A percentile compares a stretch with the other conserved stretches of the same genome.
Evolutionary conservation across 768 basidiomycete species (phyloP).

Genomic region (Lactifluus hygrophoroides): DNA sequence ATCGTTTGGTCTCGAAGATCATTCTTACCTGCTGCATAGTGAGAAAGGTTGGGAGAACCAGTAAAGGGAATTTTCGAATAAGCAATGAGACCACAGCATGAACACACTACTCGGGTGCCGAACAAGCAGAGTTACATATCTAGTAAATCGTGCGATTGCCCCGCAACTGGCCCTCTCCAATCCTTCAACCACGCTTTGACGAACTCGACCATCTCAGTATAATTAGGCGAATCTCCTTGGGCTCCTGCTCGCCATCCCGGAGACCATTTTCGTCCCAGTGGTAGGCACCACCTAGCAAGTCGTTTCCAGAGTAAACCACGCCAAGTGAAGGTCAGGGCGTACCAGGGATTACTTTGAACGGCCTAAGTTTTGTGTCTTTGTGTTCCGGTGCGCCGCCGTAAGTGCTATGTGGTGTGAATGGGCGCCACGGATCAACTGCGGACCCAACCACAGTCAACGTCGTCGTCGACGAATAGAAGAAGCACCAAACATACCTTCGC

Average conservation of each 20-base stretch:
- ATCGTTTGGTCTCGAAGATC: too few relatives aligned
- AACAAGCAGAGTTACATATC: not conserved
- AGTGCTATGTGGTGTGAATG: slow-evolving; percentile 73
- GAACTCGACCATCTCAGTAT: slow-evolving; percentile 71
- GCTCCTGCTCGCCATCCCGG: slow-evolving; percentile 50
- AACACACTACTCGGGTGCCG: too few relatives aligned
- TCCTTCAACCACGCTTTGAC: slow-evolving; percentile 65
- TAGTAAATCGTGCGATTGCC: not conserved
- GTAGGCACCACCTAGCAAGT: slow-evolving; percentile 54
- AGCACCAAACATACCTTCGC: slow-evolving; percentile 44
- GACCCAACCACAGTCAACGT: not conserved
- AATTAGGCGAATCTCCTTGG: slow-evolving; percentile 67
- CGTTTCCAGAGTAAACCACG: not conserved
- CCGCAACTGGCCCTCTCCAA: slow-evolving; percentile 19
- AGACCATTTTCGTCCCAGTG: slow-evolving; percentile 75
- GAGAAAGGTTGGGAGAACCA: too few relatives aligned
- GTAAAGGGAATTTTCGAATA: not conserved
- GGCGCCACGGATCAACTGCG: slow-evolving; percentile 84
- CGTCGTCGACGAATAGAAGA: not conserved
- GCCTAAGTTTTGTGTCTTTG: slow-evolving; percentile 60
- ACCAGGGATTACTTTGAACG: slow-evolving; percentile 87
- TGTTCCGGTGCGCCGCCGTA: slow-evolving; percentile 50
- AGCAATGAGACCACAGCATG: too few relatives aligned
- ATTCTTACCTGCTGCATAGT: too few relatives aligned
- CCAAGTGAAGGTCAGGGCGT: slow-evolving; percentile 24